Percentiles rank a stretch among this genome's conserved stretches.
phyloP scores from a whole-genome alignment of 768 basidiomycete genomes.

The Suillus decipiens region DNA sequence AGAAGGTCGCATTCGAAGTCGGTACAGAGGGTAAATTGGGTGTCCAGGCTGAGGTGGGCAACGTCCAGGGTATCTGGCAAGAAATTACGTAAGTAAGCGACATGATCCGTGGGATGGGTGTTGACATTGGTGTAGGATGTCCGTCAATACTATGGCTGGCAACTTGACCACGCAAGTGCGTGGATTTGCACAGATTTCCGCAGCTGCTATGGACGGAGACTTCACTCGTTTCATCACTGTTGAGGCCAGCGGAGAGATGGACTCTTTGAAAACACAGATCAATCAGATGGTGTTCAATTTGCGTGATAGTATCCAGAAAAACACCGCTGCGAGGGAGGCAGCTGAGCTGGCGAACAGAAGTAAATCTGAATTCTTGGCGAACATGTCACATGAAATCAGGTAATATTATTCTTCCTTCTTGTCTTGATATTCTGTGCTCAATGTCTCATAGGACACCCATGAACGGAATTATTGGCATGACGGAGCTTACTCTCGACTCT shows the following conservation, averaged over 20 bases:
- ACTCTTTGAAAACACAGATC: slow-evolving; percentile 97
- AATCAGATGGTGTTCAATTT: slow-evolving; percentile 99
- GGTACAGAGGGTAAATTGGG: slow-evolving; percentile 99
- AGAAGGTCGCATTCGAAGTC: slow-evolving; percentile 95
- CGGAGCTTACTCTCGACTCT: slow-evolving; percentile 93
- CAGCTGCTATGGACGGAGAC: slow-evolving; percentile 98
- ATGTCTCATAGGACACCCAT: slow-evolving; percentile 81
- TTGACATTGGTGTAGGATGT: slow-evolving; percentile 53
- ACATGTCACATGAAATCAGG: slow-evolving; percentile 98
- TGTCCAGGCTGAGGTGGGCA: slow-evolving; percentile 95
- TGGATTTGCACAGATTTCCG: slow-evolving; percentile 98
- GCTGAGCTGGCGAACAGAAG: slow-evolving; percentile 97
- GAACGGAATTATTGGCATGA: slow-evolving; percentile 99
- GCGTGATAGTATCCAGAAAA: slow-evolving; percentile 96
- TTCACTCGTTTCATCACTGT: slow-evolving; percentile 99
- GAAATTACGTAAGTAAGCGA: slow-evolving; percentile 83
- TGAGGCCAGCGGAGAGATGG: slow-evolving; percentile 98
- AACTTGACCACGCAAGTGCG: slow-evolving; percentile 98
- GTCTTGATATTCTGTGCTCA: slow-evolving; percentile 1
- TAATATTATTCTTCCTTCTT: slow-evolving; percentile 37
- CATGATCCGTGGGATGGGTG: background rate
- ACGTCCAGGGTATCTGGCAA: slow-evolving; percentile 98
- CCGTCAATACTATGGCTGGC: slow-evolving; percentile 97
- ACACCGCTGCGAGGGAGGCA: slow-evolving; percentile 94
- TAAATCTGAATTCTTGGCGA: slow-evolving; percentile 98